These are phyloP conservation scores for Aspergillus panamensis DNA, from an alignment of 495 filamentous ascomycete genomes.

Conservation along the genomic window DNA sequence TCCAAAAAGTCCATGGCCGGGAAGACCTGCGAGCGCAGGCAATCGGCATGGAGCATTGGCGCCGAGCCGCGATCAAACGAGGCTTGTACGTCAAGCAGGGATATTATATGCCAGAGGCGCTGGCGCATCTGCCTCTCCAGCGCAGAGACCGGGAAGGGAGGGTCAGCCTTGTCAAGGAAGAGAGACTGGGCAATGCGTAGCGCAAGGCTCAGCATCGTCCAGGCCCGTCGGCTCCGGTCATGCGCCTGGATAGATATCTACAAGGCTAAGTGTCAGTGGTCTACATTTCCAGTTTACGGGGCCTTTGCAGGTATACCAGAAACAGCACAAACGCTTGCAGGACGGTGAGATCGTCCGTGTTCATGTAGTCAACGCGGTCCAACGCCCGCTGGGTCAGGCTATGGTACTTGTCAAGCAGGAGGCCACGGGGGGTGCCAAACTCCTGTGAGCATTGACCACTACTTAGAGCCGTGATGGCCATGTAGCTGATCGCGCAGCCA, in stretches of 20 bases:
- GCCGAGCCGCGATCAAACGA: conserved; percentile 36
- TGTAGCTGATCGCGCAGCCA: conserved; percentile 51
- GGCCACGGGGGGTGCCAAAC: conserved; percentile 40
- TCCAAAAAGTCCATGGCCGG: too few species aligned
- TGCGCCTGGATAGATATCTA: conserved; percentile 44
- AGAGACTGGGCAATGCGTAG: conserved; percentile 66
- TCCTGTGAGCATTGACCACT: conserved; percentile 37
- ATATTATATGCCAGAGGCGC: conserved; percentile 37
- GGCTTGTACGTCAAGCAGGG: conserved; percentile 35
- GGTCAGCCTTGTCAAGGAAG: conserved; percentile 52
- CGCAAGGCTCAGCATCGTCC: conserved; percentile 62
- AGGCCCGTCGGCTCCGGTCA: conserved; percentile 40
- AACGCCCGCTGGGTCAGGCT: conserved; percentile 48
- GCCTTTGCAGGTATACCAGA: too few species aligned
- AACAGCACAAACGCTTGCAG: conserved; percentile 57
- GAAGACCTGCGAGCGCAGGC: conserved; percentile 34
- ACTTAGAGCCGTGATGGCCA: conserved; percentile 39
- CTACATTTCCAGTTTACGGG: too few species aligned
- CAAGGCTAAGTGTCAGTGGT: too few species aligned
- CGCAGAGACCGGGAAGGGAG: conserved; percentile 31
- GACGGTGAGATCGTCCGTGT: conserved; percentile 52
- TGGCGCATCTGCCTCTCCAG: conserved; percentile 38
- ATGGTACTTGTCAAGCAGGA: conserved; percentile 44
- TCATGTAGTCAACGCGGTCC: conserved; percentile 49
- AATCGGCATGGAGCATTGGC: conserved; percentile 38